Base-by-base conservation (phyloP, 768 basidiomycete genomes). In the Leccinum truebloodii region DNA sequence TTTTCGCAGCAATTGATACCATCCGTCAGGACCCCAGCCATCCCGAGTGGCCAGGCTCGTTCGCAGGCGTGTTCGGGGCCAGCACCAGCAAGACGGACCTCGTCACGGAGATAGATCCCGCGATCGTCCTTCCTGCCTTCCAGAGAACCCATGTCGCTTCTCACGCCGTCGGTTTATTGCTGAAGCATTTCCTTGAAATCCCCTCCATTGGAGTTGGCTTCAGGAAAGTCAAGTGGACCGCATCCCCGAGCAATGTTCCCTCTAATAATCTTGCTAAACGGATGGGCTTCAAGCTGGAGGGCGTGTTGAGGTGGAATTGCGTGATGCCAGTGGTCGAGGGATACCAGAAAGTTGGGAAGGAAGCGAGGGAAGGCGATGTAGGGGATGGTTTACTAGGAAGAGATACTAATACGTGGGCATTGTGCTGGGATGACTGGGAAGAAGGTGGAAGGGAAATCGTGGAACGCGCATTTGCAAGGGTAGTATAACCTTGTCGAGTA, bases 391-490 rank as follows among this genome's bases (percentile, higher is more conserved):
- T 66, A 7, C 59, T 56, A 16, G 74, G 68, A 3, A 68, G 74
- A 49, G 75, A 80, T 57, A 72, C 63, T 4, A 74, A 71, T n/a
- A 56, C 75, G 51, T 69, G 77, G 52, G 69, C 66, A 1, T 24
- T 75, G 2, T 80, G 72, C 35, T 80, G 81, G 80, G 80, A 81
- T 24, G 71, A 74, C 24, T 81, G 78, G 78, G 76, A 76, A 44
- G 62, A 66, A 18, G 68, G 75, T 26, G 73, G 63, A 16, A 70
- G 67, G 26, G 76, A 76, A 24, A 62, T 65, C 20, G 76, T 76
- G 24, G 67, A 75, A 48, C 59, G 58, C 22, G 63, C 62, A 14
- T 61, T 67, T 37, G 60, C 64, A 24, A 73, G 60, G 55, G 50
- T 49, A 26, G 39, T 34, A 22, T 63, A 32, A 35, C 35, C 35